phyloP scores from a whole-genome alignment of 2,329 filamentous ascomycete genomes.

The Aurifilum marmelostoma region DNA sequence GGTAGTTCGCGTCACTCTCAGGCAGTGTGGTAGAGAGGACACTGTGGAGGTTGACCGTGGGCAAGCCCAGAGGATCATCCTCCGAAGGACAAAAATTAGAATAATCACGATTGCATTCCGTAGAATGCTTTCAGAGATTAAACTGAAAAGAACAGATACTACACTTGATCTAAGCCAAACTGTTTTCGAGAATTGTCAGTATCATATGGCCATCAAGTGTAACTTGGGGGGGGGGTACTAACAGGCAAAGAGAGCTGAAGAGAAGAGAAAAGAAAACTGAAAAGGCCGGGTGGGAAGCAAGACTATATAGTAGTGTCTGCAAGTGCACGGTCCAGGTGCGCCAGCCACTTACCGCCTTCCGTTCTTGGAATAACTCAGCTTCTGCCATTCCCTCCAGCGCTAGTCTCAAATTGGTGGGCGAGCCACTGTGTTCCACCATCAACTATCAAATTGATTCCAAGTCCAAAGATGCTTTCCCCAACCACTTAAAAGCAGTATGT shows the following conservation, averaged over 20 bases:
- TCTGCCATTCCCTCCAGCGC: background rate
- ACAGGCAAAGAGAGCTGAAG: slow-evolving; percentile 47
- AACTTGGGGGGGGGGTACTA: slow-evolving; percentile 7
- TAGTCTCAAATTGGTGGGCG: background rate
- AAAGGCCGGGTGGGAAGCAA: background rate
- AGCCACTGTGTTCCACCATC: background rate
- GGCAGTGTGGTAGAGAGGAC: slow-evolving; percentile 74
- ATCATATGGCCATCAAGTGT: background rate
- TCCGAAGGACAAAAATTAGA: slow-evolving; percentile 67
- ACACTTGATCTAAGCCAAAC: slow-evolving; percentile 69
- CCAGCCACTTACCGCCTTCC: background rate
- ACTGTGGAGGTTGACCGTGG: slow-evolving; percentile 63
- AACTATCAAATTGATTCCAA: background rate
- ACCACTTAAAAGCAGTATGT: background rate
- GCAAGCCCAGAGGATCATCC: slow-evolving; percentile 67
- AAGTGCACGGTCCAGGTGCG: slow-evolving; percentile 3
- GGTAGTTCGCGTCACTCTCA: slow-evolving; percentile 65
- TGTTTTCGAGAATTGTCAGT: background rate
- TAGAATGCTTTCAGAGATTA: slow-evolving; percentile 76
- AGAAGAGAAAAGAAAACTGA: slow-evolving; percentile 51
- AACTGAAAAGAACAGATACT: slow-evolving; percentile 84
- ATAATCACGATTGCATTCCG: slow-evolving; percentile 69
- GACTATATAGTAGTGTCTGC: background rate
- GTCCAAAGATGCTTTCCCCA: background rate
- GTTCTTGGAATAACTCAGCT: background rate